Evolutionary conservation across 2,329 filamentous ascomycete genomes (phyloP).

Genomic region (Xylaria multiplex): DNA sequence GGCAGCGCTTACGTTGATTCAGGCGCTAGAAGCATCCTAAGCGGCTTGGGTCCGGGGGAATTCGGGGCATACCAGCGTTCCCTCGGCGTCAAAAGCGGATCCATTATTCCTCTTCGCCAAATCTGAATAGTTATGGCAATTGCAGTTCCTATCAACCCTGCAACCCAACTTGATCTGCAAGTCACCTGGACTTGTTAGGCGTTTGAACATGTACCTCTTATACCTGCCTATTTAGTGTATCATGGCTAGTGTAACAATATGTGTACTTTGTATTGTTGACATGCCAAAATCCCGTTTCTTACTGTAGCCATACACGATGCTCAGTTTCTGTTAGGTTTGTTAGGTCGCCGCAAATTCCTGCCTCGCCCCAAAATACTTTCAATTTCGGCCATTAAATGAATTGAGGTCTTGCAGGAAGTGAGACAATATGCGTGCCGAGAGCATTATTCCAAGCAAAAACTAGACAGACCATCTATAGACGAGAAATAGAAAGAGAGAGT

Average conservation of each 20-base stretch:
- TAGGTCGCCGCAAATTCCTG: background rate
- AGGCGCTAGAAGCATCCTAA: constrained; percentile 24
- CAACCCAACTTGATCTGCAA: constrained; percentile 32
- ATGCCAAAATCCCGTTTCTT: constrained; percentile 23
- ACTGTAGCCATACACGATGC: constrained; percentile 10
- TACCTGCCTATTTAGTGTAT: constrained; percentile 26
- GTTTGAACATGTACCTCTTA: constrained; percentile 12
- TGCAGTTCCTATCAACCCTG: constrained; percentile 27
- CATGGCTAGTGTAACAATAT: constrained; percentile 19
- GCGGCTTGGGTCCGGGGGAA: constrained; percentile 28
- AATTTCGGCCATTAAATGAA: background rate
- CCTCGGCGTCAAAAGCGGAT: constrained; percentile 28
- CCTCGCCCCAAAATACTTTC: background rate
- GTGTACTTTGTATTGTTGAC: background rate
- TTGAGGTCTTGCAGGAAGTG: constrained; percentile 2
- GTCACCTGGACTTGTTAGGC: constrained; percentile 24
- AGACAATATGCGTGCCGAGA: background rate
- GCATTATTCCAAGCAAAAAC: background rate
- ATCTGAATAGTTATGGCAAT: constrained; percentile 6
- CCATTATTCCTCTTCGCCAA: constrained; percentile 16
- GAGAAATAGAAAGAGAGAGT: background rate
- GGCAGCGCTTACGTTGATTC: constrained; percentile 28
- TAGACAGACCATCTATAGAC: background rate
- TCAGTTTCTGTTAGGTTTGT: constrained; percentile 2
- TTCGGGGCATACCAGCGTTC: constrained; percentile 21